These are phyloP conservation scores for Dactylellina haptotyla DNA, from an alignment of 2,329 filamentous ascomycete genomes.

Conservation along the genomic window DNA sequence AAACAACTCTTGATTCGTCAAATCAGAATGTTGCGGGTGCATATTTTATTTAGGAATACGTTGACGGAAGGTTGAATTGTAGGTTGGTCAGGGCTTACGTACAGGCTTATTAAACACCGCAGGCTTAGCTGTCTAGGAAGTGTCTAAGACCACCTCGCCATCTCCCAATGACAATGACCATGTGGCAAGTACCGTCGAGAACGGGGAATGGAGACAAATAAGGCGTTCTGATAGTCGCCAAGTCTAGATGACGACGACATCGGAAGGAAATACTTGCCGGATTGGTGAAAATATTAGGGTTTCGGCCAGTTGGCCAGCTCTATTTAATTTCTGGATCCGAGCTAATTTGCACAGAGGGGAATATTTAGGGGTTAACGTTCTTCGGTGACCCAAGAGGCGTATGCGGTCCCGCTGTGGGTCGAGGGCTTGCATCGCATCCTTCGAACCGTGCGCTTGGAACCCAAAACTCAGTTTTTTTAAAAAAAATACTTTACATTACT, in stretches of 20 bases:
- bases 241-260: constrained; percentile 68
- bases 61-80: too few species aligned
- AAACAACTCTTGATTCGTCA: too few species aligned
- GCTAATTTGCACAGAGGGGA: not conserved
- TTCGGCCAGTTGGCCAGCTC: constrained; percentile 11
- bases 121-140: too few species aligned
- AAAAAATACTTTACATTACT: too few species aligned
- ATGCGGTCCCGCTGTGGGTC: constrained; percentile 86
- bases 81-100: too few species aligned
- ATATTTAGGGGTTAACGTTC: not conserved
- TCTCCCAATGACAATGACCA: constrained; percentile 64
- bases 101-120: too few species aligned
- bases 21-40: too few species aligned
- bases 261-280: constrained; percentile 68
- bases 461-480: not conserved
- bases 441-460: not conserved
- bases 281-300: constrained; percentile 59
- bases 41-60: too few species aligned
- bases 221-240: constrained; percentile 74
- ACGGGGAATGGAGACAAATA: too few species aligned
- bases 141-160: not conserved
- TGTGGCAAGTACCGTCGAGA: constrained; percentile 80
- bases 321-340: constrained; percentile 54
- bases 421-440: constrained; percentile 63
- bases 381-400: constrained; percentile 70